Conservation (phyloP, 805 yeast species). For the Cyberlindnera veronae region DNA sequence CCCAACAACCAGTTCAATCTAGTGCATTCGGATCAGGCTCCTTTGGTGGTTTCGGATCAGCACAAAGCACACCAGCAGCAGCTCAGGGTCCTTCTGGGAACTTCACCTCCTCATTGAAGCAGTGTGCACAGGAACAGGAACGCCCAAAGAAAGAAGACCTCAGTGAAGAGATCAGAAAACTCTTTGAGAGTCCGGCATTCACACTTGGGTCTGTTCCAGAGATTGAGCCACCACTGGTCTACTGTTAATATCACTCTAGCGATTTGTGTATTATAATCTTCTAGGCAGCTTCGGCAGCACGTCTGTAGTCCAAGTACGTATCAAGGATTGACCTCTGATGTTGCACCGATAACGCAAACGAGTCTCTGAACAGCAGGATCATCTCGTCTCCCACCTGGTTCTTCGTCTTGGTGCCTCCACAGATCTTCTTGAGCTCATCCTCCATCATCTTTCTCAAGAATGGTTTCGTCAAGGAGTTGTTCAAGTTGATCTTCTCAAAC, state of each 20-base stretch:
- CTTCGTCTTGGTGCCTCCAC: conserved; percentile 56
- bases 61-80: background rate
- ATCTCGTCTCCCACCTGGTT: conserved; percentile 53
- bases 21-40: conserved; percentile 14
- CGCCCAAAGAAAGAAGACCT: conserved; percentile 35
- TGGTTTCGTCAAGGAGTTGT: conserved; percentile 84
- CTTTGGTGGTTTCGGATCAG: conserved; percentile 4
- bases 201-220: conserved; percentile 68
- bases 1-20: background rate
- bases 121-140: conserved; percentile 32
- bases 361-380: conserved; percentile 55
- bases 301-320: conserved; percentile 27
- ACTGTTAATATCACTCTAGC: no score
- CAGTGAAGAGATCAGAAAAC: conserved; percentile 39
- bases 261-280: no score
- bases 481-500: conserved; percentile 71
- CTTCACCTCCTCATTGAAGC: conserved; percentile 27
- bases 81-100: conserved; percentile 5
- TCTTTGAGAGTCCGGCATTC: conserved; percentile 48
- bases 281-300: conserved; percentile 13
- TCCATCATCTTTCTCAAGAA: conserved; percentile 79
- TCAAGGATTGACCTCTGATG: conserved; percentile 37
- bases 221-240: conserved; percentile 59
- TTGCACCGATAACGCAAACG: conserved; percentile 46
- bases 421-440: conserved; percentile 57